Evolutionary conservation across 2,329 filamentous ascomycete species (phyloP), one percentile per base, ranked within the genome.

Genomic region (Hypoxylon sp.): DNA sequence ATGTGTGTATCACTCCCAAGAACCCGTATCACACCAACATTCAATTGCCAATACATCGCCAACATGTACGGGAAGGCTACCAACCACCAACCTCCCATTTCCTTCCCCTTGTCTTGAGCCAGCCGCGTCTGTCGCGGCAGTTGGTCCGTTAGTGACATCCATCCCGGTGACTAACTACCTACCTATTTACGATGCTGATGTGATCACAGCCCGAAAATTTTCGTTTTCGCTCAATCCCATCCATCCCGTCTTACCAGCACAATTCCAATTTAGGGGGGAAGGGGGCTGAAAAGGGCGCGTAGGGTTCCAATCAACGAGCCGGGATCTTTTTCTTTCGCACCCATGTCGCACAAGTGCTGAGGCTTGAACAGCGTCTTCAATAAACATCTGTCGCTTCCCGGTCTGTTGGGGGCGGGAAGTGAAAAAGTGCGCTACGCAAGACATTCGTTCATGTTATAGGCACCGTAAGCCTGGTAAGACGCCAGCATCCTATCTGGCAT

Each of bases 101-200:
- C 8, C 12, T 27, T 20, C 31, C 29, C 35, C 31, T 31, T 38
- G 32, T 45, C 30, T 37, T 19, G 25, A 41, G 25, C 41, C 37
- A 42, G 13, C 38, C 43, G 51, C 51, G 55, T 55, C 55, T 51
- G 27, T 55, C 55, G 51, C 51, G 55, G 51, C 51, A 58, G 55
- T 55, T 58, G 47, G 47, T 38, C 50, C 30, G 38, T 31, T 38
- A 20, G 32, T 31, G 23, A 32, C 21, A 6, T 25, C 21, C 21
- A 25, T 41, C 27, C 43, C 30, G 20, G 45, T 36, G 31, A 43
- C 50, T n/a, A n/a, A n/a, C n/a, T n/a, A n/a, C n/a, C n/a, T n/a
- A n/a, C n/a, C n/a, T 54, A 56, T 52, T 53, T 49, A 52, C 54
- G 45, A 45, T 51, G 55, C 51, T 55, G 51, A 51, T 44, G 51